Conservation (phyloP, 208 protist genomes). For the Crithidia sp. region DNA sequence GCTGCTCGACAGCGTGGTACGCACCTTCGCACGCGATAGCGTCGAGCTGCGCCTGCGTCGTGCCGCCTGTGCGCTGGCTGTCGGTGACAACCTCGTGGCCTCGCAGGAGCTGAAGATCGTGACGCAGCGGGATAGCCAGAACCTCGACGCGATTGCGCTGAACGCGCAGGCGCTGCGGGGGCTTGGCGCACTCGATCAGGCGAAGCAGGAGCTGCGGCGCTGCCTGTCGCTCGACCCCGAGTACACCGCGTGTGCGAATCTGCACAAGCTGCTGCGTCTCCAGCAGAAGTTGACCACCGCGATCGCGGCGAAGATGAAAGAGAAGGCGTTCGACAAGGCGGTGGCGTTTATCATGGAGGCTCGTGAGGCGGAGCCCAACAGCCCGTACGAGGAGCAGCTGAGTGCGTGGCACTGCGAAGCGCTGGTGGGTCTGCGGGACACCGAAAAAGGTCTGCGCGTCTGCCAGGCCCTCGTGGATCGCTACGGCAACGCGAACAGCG, state of each 20-base stretch:
- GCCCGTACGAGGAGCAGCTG: constrained; percentile 74
- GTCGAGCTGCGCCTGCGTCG: constrained; percentile 81
- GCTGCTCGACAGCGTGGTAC: constrained; percentile 65
- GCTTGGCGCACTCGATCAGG: constrained; percentile 77
- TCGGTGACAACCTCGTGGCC: constrained; percentile 56
- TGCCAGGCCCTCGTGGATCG: constrained; percentile 54
- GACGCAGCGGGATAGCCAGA: constrained; percentile 65
- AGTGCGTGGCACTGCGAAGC: constrained; percentile 81
- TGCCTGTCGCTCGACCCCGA: constrained; percentile 90
- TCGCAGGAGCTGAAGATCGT: constrained; percentile 79
- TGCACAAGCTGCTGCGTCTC: constrained; percentile 70
- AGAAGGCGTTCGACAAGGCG: constrained; percentile 59
- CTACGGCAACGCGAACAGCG: constrained; percentile 46
- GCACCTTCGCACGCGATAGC: constrained; percentile 71
- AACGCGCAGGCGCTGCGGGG: constrained; percentile 74
- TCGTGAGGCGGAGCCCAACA: constrained; percentile 47
- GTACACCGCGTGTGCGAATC: constrained; percentile 66
- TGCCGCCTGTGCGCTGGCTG: constrained; percentile 78
- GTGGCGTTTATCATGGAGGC: constrained; percentile 53
- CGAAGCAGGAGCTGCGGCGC: constrained; percentile 62
- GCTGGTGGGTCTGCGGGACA: constrained; percentile 63
- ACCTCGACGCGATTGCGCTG: constrained; percentile 73
- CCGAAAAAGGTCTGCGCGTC: constrained; percentile 48
- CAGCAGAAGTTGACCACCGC: constrained; percentile 54
- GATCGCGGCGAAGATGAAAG: constrained; percentile 41